These are phyloP conservation scores for Fusarium albidum DNA, from an alignment of 2,329 filamentous ascomycete genomes.

Conservation along the genomic window DNA sequence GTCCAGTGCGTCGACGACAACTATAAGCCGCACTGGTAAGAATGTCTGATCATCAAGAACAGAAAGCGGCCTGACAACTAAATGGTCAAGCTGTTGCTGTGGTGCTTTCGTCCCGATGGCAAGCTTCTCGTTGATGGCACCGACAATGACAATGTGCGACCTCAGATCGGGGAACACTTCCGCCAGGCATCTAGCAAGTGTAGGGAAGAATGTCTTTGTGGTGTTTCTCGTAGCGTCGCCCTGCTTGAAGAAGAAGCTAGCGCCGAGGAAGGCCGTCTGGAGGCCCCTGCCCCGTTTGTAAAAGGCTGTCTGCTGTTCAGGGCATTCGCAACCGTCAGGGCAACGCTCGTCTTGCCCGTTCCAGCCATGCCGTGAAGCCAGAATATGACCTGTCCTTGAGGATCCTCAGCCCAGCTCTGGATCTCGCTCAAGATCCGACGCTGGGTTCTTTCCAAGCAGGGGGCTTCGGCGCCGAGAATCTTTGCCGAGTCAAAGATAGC, in stretches of 20 bases:
- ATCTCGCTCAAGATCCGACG: neutral
- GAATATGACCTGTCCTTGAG: neutral
- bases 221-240: slow-evolving; percentile 8
- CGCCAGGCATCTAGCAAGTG: slow-evolving; percentile 7
- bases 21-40: neutral
- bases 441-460: slow-evolving; percentile 15
- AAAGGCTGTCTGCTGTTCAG: neutral
- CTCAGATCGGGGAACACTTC: neutral
- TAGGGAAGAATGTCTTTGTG: neutral
- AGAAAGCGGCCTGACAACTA: slow-evolving; percentile 3
- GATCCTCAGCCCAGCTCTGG: slow-evolving; percentile 14
- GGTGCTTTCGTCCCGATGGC: slow-evolving; percentile 3
- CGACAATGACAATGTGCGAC: neutral
- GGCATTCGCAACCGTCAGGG: slow-evolving; percentile 11
- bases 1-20: slow-evolving; percentile 18
- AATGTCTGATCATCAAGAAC: neutral
- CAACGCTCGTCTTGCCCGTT: slow-evolving; percentile 17
- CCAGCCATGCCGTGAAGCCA: slow-evolving; percentile 21
- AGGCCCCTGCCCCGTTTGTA: neutral
- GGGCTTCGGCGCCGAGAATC: neutral
- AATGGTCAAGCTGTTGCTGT: neutral
- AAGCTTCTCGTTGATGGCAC: neutral
- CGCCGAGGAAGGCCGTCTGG: neutral
- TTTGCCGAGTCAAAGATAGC: slow-evolving; percentile 12
- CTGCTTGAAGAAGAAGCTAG: slow-evolving; percentile 21